Percentiles rank a stretch among this genome's conserved stretches.
These are phyloP conservation scores for Arxiozyma telluris DNA, from an alignment of 1,139 yeast species.

Conservation along the genomic window DNA sequence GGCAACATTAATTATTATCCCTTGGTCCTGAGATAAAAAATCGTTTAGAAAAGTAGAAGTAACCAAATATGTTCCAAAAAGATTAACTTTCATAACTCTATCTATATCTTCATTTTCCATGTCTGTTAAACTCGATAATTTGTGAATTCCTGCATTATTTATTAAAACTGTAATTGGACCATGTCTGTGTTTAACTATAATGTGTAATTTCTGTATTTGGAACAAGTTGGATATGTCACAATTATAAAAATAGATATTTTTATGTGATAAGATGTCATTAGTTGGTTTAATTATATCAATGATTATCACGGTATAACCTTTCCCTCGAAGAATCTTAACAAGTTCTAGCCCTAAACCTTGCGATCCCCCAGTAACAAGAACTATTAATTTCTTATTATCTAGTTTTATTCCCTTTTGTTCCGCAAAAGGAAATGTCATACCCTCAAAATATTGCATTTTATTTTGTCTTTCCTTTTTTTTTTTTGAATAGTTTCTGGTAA, in stretches of 20 bases:
- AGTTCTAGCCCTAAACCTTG: slow-evolving; percentile 67
- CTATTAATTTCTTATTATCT: slow-evolving; percentile 30
- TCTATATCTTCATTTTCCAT: slow-evolving; percentile 51
- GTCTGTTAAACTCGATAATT: slow-evolving; percentile 49
- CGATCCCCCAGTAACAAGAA: slow-evolving; percentile 76
- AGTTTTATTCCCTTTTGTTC: not conserved
- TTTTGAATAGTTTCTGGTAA: too few species aligned
- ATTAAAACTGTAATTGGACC: slow-evolving; percentile 61
- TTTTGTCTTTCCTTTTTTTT: too few species aligned
- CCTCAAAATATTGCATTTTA: not conserved
- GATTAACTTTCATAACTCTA: slow-evolving; percentile 52
- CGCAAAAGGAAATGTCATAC: not conserved
- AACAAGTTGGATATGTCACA: slow-evolving; percentile 60
- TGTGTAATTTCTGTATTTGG: slow-evolving; percentile 35
- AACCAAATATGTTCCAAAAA: slow-evolving; percentile 61
- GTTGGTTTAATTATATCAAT: slow-evolving; percentile 46
- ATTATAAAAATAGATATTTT: slow-evolving; percentile 43
- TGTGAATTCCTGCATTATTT: slow-evolving; percentile 74
- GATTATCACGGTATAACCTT: slow-evolving; percentile 46
- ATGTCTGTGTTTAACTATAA: slow-evolving; percentile 34
- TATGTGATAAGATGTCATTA: slow-evolving; percentile 21
- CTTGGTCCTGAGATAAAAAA: slow-evolving; percentile 55
- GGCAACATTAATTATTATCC: slow-evolving; percentile 72
- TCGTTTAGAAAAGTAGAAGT: slow-evolving; percentile 62
- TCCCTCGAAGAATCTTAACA: slow-evolving; percentile 38